Conservation (phyloP, 129 eudicot species). For the Ambrosia artemisiifolia region DNA sequence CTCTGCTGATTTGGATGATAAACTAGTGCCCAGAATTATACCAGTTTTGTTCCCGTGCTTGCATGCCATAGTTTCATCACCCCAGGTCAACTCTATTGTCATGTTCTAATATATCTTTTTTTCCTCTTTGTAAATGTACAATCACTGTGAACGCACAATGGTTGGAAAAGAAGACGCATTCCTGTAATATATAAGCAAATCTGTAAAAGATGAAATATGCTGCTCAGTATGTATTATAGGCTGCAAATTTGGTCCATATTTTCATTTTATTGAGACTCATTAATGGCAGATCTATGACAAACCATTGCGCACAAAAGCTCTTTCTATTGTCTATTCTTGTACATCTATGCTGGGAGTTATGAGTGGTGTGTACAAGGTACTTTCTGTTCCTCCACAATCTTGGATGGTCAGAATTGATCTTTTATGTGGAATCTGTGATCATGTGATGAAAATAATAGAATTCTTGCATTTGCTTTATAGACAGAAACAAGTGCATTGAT, state of each 20-base stretch:
- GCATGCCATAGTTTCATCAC: constrained; percentile 87
- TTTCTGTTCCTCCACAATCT: constrained; percentile 6
- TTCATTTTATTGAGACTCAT: constrained; percentile 6
- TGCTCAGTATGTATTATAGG: constrained; percentile 9
- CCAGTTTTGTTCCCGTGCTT: constrained; percentile 88
- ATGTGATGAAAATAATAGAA: constrained; percentile 9
- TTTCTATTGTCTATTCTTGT: constrained; percentile 74
- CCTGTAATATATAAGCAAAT: neutral
- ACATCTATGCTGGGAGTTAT: constrained; percentile 80
- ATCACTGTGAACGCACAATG: neutral
- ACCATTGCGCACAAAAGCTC: constrained; percentile 65
- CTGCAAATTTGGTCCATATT: constrained; percentile 1
- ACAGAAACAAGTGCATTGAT: constrained; percentile 69
- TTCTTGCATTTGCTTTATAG: constrained; percentile 33
- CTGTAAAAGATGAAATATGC: constrained; percentile 8
- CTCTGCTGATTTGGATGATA: constrained; percentile 85
- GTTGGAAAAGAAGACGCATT: constrained; percentile 7
- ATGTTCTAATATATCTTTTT: neutral
- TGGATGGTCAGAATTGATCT: neutral
- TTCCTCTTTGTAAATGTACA: neutral
- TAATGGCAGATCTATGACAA: constrained; percentile 73
- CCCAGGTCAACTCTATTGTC: constrained; percentile 59
- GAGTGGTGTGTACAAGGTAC: constrained; percentile 96
- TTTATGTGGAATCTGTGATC: neutral
- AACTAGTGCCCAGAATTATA: constrained; percentile 70